Evolutionary conservation across 345 rosid species (phyloP).

Genomic region (Citrus trifoliata): DNA sequence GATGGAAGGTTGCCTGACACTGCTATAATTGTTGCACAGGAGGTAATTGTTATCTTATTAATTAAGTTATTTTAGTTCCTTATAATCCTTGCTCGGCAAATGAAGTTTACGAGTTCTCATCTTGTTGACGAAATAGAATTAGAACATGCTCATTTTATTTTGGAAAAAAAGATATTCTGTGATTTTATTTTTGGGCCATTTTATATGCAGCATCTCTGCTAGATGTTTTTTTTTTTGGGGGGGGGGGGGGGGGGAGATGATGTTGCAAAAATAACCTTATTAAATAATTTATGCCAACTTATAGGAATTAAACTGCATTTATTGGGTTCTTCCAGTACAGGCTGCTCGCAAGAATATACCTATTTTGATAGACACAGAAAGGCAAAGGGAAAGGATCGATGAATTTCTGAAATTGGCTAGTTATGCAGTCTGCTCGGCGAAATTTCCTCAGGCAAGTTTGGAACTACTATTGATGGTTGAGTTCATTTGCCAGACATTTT

Average conservation of each 20-base stretch:
- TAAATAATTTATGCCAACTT: slow-evolving; percentile 5
- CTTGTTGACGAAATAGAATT: background rate
- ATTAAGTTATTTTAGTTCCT: background rate
- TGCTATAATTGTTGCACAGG: slow-evolving; percentile 60
- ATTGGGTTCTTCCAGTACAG: slow-evolving; percentile 60
- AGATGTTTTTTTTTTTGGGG: background rate
- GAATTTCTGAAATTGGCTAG: slow-evolving; percentile 59
- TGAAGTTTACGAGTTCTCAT: background rate
- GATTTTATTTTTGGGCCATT: background rate
- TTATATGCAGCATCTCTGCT: background rate
- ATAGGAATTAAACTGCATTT: slow-evolving; percentile 1
- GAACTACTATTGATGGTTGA: background rate
- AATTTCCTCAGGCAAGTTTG: slow-evolving; percentile 68
- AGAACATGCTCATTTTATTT: background rate
- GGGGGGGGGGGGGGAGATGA: background rate
- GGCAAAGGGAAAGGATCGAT: slow-evolving; percentile 71
- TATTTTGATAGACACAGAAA: slow-evolving; percentile 78
- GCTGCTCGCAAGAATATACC: slow-evolving; percentile 71
- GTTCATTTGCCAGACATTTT: background rate
- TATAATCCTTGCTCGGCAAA: slow-evolving; percentile 3
- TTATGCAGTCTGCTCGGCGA: slow-evolving; percentile 75
- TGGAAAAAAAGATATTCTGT: background rate
- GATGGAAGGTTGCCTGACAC: slow-evolving; percentile 70
- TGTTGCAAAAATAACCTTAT: background rate
- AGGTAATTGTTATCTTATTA: slow-evolving; percentile 47